Conservation (phyloP, 75 land plant species). For the Cryptomeria japonica region DNA sequence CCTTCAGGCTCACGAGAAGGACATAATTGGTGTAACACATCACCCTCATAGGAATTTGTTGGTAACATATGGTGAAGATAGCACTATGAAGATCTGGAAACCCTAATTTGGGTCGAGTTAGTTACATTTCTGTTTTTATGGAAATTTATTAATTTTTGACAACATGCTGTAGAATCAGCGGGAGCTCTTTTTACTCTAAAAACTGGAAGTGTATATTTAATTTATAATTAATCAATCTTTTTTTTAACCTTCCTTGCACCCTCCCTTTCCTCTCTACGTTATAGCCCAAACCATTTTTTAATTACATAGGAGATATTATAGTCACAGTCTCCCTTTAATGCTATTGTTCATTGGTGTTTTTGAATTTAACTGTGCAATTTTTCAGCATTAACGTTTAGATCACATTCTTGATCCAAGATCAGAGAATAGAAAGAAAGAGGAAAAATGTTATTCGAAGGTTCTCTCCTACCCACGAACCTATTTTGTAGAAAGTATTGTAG, state of each 20-base stretch:
- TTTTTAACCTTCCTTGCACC: not conserved
- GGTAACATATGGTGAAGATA: constrained; percentile 86
- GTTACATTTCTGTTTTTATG: not conserved
- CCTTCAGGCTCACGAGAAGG: constrained; percentile 91
- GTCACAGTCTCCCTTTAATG: not conserved
- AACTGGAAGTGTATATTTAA: not conserved
- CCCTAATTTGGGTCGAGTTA: constrained; percentile 34
- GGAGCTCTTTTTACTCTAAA: not conserved
- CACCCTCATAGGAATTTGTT: constrained; percentile 92
- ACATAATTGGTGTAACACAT: constrained; percentile 88
- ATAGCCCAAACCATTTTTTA: not conserved
- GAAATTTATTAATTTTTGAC: not conserved
- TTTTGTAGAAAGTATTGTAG: not conserved
- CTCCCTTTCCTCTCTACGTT: not conserved
- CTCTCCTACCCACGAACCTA: not conserved
- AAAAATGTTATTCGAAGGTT: too few species aligned
- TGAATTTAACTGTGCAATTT: too few species aligned
- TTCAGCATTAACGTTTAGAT: too few species aligned
- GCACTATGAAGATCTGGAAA: constrained; percentile 96
- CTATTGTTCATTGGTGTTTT: not conserved
- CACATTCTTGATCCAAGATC: too few species aligned
- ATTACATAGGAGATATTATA: not conserved
- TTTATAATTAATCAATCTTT: not conserved
- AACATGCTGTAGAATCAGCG: not conserved
- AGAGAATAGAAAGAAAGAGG: too few species aligned